Percentiles rank a stretch among this genome's conserved stretches.
phyloP scores from a whole-genome alignment of 1,139 yeast genomes.

The Sugiyamaella grinbergsii region DNA sequence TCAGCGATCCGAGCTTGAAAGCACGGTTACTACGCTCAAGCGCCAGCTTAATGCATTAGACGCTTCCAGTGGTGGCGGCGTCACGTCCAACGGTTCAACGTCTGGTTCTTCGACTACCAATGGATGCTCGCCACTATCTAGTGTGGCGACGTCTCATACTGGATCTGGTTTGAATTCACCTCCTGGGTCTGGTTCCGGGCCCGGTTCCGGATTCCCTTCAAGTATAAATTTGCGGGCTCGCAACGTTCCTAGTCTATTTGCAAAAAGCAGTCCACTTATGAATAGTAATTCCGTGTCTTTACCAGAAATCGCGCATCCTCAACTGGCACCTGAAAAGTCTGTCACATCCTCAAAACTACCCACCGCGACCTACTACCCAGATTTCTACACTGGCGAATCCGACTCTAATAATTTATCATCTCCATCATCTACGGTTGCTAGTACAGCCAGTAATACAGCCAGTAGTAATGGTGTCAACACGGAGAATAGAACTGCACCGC shows the following conservation, averaged over 20 bases:
- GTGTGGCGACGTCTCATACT: neutral
- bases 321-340: neutral
- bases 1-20: neutral
- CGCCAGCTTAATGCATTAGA: neutral
- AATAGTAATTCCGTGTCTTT: too few relatives aligned
- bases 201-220: neutral
- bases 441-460: neutral
- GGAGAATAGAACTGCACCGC: too few relatives aligned
- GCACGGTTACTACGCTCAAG: neutral
- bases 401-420: neutral
- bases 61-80: neutral
- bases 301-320: too few relatives aligned
- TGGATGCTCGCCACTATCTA: neutral
- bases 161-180: neutral
- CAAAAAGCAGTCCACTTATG: too few relatives aligned
- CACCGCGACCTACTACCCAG: neutral
- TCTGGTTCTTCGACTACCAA: constrained; percentile 1
- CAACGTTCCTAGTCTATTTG: constrained; percentile 6
- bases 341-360: too few relatives aligned
- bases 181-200: neutral
- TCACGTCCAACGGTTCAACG: neutral
- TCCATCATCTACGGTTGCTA: neutral
- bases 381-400: constrained; percentile 2
- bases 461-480: neutral
- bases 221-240: neutral